A percentile compares a stretch with the other conserved stretches of the same genome.
Conservation (phyloP, 73 alveolate species). For the Paramecium sonneborni region DNA sequence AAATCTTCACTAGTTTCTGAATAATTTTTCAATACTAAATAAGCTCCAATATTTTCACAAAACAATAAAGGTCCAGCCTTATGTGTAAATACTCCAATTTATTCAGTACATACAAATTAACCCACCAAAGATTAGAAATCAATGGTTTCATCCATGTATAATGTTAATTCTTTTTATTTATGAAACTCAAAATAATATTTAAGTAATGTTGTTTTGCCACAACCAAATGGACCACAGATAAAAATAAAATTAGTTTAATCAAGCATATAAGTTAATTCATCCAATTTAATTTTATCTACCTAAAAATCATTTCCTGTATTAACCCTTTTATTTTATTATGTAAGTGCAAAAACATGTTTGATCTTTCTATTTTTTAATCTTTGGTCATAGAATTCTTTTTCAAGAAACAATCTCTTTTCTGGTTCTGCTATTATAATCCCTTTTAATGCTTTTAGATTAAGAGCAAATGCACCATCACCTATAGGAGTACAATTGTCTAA, state of each 20-base stretch:
- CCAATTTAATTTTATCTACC: background rate
- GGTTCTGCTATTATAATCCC: background rate
- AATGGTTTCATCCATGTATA: conserved; percentile 77
- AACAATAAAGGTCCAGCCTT: conserved; percentile 84
- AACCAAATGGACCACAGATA: conserved; percentile 71
- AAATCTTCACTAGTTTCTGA: conserved; percentile 65
- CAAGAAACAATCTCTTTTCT: conserved; percentile 21
- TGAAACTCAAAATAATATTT: conserved; percentile 33
- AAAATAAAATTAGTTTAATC: conserved; percentile 52
- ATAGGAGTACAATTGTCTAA: background rate
- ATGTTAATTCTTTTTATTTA: conserved; percentile 53
- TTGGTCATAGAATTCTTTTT: conserved; percentile 17
- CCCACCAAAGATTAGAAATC: conserved; percentile 85
- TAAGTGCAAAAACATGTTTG: background rate
- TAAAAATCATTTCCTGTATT: background rate
- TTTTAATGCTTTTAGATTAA: background rate
- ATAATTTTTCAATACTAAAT: conserved; percentile 74
- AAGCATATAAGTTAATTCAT: background rate
- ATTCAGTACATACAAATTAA: conserved; percentile 81
- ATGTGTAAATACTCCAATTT: conserved; percentile 80
- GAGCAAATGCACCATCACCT: conserved; percentile 37
- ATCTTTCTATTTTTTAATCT: background rate
- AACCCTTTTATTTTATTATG: background rate
- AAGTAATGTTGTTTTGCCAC: conserved; percentile 72
- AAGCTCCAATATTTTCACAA: conserved; percentile 79